Evolutionary conservation across 768 basidiomycete species (phyloP).

Genomic region (Holtermanniella nyarrowii): DNA sequence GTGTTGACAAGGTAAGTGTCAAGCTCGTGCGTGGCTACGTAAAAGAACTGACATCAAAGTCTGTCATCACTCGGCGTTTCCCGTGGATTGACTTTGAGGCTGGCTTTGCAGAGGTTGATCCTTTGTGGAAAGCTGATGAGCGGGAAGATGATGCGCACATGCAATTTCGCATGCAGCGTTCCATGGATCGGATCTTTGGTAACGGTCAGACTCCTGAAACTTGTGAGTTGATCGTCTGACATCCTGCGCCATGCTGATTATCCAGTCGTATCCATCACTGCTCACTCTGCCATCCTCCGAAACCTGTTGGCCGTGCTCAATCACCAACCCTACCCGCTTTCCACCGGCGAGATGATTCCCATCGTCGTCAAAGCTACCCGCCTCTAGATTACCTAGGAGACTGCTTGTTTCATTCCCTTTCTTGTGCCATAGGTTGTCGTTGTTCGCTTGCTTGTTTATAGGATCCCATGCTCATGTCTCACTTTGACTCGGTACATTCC

Average conservation of each 20-base stretch:
- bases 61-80: conserved; percentile 27
- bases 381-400: not conserved
- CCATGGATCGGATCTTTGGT: conserved; percentile 31
- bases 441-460: too few species aligned
- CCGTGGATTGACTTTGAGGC: conserved; percentile 30
- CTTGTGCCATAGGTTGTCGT: not conserved
- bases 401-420: not conserved
- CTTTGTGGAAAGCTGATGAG: conserved; percentile 34
- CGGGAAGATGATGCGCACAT: conserved; percentile 32
- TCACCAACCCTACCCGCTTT: conserved; percentile 31
- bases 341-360: conserved; percentile 40
- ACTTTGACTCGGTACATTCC: too few species aligned
- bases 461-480: too few species aligned
- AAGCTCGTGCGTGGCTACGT: not conserved
- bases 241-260: not conserved
- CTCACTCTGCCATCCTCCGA: conserved; percentile 31
- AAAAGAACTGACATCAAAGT: conserved; percentile 17
- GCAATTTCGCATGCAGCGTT: conserved; percentile 25
- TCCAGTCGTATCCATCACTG: conserved; percentile 33
- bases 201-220: not conserved
- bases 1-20: conserved; percentile 27
- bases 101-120: conserved; percentile 34
- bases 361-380: conserved; percentile 34
- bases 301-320: conserved; percentile 31
- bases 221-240: not conserved